These are phyloP conservation scores for Draba incana DNA, from an alignment of 345 rosid species.

Conservation along the genomic window DNA sequence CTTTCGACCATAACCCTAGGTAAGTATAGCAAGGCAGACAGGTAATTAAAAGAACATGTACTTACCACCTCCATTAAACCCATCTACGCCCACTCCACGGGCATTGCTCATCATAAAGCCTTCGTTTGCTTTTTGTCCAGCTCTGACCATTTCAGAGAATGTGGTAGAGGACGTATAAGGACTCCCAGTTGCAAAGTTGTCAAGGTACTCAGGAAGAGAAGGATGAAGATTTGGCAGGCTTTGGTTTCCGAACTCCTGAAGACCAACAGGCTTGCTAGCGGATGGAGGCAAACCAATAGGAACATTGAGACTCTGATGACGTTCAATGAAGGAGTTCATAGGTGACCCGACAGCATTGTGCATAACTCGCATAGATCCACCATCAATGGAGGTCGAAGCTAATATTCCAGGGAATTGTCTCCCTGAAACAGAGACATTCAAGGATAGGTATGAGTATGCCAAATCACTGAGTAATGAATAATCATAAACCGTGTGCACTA, in stretches of 20 bases:
- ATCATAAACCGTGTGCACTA: conserved; percentile 17
- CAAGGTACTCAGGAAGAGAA: conserved; percentile 74
- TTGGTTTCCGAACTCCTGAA: conserved; percentile 54
- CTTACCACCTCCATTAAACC: conserved; percentile 45
- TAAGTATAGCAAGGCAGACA: conserved; percentile 12
- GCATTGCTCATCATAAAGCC: conserved; percentile 57
- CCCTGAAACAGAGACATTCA: conserved; percentile 33
- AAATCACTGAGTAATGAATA: conserved; percentile 16
- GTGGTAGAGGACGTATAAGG: conserved; percentile 53
- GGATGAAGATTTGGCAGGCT: conserved; percentile 62
- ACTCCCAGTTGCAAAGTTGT: conserved; percentile 57
- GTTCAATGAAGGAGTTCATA: conserved; percentile 52
- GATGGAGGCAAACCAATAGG: conserved; percentile 68
- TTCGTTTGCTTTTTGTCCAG: conserved; percentile 46
- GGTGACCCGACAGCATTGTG: conserved; percentile 53
- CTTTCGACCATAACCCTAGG: background rate
- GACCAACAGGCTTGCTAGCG: conserved; percentile 59
- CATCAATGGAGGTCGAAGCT: conserved; percentile 56
- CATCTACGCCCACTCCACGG: conserved; percentile 53
- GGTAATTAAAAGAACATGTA: background rate
- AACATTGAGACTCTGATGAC: conserved; percentile 57
- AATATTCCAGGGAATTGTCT: conserved; percentile 51
- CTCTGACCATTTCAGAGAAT: conserved; percentile 50
- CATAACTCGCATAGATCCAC: conserved; percentile 57
- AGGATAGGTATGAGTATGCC: conserved; percentile 31